A percentile compares a stretch with the other conserved stretches of the same genome.
Evolutionary conservation across 2,329 filamentous ascomycete species (phyloP).

Genomic region (Fusarium sp.): DNA sequence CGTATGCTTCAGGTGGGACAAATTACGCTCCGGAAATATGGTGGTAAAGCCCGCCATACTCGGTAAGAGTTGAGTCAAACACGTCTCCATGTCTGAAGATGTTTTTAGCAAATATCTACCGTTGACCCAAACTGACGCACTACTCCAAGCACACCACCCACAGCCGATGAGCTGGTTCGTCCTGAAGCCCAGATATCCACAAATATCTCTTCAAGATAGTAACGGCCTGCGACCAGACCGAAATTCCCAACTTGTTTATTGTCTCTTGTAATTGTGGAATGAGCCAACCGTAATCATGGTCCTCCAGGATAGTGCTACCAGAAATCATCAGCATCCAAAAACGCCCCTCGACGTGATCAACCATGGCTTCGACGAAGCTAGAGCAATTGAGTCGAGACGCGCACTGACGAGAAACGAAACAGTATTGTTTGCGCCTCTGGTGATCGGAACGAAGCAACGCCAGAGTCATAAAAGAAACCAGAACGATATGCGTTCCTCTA

Average conservation of each 20-base stretch:
- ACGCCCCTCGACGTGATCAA: neutral
- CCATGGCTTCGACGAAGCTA: neutral
- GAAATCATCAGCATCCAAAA: constrained; percentile 6
- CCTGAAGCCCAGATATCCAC: constrained; percentile 6
- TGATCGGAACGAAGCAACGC: constrained; percentile 5
- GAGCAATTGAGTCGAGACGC: constrained; percentile 6
- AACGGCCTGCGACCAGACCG: constrained; percentile 6
- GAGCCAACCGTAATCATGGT: constrained; percentile 5
- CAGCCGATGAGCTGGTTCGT: neutral
- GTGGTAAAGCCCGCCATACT: neutral
- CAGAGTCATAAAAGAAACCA: constrained; percentile 7
- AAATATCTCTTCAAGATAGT: constrained; percentile 1
- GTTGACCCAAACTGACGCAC: neutral
- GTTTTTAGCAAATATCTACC: neutral
- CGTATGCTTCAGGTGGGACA: neutral
- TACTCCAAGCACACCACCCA: neutral
- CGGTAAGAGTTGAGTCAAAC: neutral
- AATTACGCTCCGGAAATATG: neutral
- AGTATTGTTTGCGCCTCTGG: constrained; percentile 5
- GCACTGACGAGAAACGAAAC: neutral
- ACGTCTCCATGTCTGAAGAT: neutral
- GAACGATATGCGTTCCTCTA: neutral
- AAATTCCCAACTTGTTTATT: neutral
- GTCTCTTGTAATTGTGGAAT: neutral
- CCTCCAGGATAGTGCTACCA: neutral